Base-by-base conservation (phyloP, 306 rosid species). In the Psophocarpus tetragonolobus region DNA sequence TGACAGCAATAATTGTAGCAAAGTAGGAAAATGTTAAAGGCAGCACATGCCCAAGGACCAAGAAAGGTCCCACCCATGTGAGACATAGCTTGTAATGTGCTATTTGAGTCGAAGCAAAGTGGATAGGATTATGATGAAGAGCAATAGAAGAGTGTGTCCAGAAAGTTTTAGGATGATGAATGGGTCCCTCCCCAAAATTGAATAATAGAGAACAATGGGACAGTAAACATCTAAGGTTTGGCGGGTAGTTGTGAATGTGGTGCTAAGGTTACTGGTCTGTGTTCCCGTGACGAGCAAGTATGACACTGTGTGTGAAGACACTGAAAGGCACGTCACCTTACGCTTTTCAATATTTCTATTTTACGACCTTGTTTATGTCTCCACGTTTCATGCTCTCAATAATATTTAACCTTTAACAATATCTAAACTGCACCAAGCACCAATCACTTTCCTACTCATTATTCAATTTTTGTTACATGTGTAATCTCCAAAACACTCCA, bases 61-160 rank as follows among this genome's bases (percentile, higher is more conserved):
- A 64, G 0, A 54, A 68, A 14, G 87, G 87, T 24, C 87, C 87
- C 71, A 84, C 87, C 85, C 88, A 85, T 77, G 78, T 77, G 85
- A 8, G 45, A 39, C 8, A 3, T 26, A 36, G 44, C 6, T 36
- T 53, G 39, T n/a, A 69, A 36, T 61, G 36, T 21, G 26, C 17
- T 65, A 48, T 47, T 44, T 38, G 26, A 39, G 29, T 23, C 84
- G 51, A 74, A 79, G 18, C 24, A 42, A 32, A 80, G 42, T 63
- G 82, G 84, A 80, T 64, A 54, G 68, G 33, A 44, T 70, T 62
- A 50, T 69, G 4, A 45, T 30, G 35, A 48, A 47, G 23, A 33
- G 45, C 15, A 64, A 63, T 33, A 17, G 8, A 63, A 64, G 17
- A 36, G 29, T 64, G 35, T 3, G 47, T 35, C 21, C 18, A 10